Conservation (phyloP, 345 rosid genomes). For the Raphanus sativus region DNA sequence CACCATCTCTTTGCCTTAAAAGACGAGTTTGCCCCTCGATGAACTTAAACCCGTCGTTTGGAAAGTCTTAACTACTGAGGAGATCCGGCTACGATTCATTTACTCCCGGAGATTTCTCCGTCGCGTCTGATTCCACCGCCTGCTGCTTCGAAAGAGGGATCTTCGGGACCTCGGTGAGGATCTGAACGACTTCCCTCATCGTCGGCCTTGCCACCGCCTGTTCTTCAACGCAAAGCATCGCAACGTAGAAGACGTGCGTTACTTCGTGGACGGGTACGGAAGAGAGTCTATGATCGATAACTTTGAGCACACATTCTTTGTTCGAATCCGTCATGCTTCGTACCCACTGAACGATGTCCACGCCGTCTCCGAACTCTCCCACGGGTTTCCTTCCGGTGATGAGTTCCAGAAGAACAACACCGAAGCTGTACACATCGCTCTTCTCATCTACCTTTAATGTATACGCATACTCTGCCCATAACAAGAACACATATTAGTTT, state of each 20-base stretch:
- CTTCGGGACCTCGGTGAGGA: conserved; percentile 75
- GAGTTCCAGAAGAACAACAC: conserved; percentile 83
- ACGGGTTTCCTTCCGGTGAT: conserved; percentile 79
- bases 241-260: conserved; percentile 86
- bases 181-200: conserved; percentile 94
- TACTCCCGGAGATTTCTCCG: conserved; percentile 11
- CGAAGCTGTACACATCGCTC: conserved; percentile 94
- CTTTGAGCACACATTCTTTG: conserved; percentile 72
- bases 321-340: conserved; percentile 76
- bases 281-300: conserved; percentile 78
- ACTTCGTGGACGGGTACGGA: conserved; percentile 76
- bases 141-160: conserved; percentile 43
- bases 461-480: conserved; percentile 76
- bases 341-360: conserved; percentile 95
- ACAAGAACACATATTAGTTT: not conserved
- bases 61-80: conserved; percentile 3
- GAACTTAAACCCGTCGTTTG: not conserved
- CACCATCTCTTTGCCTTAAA: not conserved
- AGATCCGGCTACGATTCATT: conserved; percentile 17
- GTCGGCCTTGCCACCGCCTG: conserved; percentile 90
- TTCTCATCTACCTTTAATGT: conserved; percentile 91
- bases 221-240: conserved; percentile 90
- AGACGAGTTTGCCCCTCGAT: not conserved
- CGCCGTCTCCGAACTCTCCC: conserved; percentile 94
- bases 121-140: conserved; percentile 37